phyloP scores from a whole-genome alignment of 2,329 filamentous ascomycete genomes.

The Alternaria postmessia region DNA sequence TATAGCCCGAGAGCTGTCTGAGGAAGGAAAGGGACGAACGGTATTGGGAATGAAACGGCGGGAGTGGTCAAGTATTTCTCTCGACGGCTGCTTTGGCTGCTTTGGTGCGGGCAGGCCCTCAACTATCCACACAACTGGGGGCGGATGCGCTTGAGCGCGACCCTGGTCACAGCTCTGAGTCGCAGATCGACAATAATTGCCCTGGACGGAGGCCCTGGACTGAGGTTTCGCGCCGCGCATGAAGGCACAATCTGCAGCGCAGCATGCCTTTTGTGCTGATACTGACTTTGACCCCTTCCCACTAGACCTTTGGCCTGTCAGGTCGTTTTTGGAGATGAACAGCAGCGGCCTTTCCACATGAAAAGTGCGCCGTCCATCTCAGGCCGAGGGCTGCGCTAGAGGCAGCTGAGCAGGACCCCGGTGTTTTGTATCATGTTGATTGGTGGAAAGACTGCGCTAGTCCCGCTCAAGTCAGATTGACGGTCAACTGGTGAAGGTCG shows the following conservation, averaged over 20 bases:
- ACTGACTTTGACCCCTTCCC: slow-evolving; percentile 5
- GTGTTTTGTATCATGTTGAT: neutral
- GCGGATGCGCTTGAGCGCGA: slow-evolving; percentile 38
- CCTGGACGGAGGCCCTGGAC: neutral
- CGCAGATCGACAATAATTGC: slow-evolving; percentile 36
- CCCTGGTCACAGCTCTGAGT: slow-evolving; percentile 41
- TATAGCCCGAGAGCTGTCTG: slow-evolving; percentile 45
- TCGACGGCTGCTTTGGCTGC: slow-evolving; percentile 24
- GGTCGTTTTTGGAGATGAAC: slow-evolving; percentile 23
- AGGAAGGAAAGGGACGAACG: slow-evolving; percentile 52
- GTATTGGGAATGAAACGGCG: slow-evolving; percentile 52
- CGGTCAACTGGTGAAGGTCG: slow-evolving; percentile 15
- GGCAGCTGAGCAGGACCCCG: slow-evolving; percentile 14
- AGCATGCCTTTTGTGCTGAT: neutral
- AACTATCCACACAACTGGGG: slow-evolving; percentile 32
- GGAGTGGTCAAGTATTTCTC: slow-evolving; percentile 49
- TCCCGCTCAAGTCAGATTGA: slow-evolving; percentile 18
- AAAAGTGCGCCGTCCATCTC: slow-evolving; percentile 15
- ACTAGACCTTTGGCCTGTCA: slow-evolving; percentile 20
- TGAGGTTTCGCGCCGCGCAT: neutral
- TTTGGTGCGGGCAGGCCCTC: slow-evolving; percentile 33
- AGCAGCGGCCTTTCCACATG: slow-evolving; percentile 20
- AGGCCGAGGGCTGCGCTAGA: slow-evolving; percentile 17
- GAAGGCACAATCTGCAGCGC: neutral
- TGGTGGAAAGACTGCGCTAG: slow-evolving; percentile 8